A percentile compares a stretch with the other conserved stretches of the same genome.
Conservation (phyloP, 2,329 filamentous ascomycete species). For the Orbilia brochopaga region DNA sequence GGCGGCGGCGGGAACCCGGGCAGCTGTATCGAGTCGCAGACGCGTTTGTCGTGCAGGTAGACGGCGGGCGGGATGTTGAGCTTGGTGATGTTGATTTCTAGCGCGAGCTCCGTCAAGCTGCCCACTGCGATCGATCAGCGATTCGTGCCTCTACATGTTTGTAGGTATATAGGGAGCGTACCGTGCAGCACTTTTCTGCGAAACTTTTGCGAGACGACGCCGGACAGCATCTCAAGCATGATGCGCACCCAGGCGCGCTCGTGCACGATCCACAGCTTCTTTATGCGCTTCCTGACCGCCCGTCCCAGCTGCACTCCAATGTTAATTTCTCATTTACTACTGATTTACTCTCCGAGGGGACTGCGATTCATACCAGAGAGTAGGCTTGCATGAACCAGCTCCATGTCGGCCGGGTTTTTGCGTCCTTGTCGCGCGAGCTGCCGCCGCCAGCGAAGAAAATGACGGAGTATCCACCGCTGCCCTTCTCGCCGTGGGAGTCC, state of each 20-base stretch:
- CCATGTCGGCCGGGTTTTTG: conserved; percentile 62
- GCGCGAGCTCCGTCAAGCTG: conserved; percentile 61
- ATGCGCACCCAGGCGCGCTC: conserved; percentile 66
- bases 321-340: neutral
- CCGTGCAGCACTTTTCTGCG: conserved; percentile 65
- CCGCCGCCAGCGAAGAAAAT: conserved; percentile 65
- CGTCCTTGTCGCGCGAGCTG: conserved; percentile 27
- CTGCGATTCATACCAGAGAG: conserved; percentile 58
- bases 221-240: conserved; percentile 65
- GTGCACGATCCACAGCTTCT: conserved; percentile 66
- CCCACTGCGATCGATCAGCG: conserved; percentile 58
- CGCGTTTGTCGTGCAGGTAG: conserved; percentile 64
- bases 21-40: conserved; percentile 56
- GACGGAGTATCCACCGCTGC: conserved; percentile 63
- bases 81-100: conserved; percentile 63
- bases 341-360: neutral
- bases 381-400: conserved; percentile 67
- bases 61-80: conserved; percentile 64
- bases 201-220: conserved; percentile 66
- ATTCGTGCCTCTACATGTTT: neutral
- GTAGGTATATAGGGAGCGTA: conserved; percentile 54
- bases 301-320: conserved; percentile 58
- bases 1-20: conserved; percentile 61
- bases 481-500: conserved; percentile 45
- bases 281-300: conserved; percentile 64